Evolutionary conservation across 495 filamentous ascomycete species (phyloP).

Genomic region (Aspergillus sclerotioniger): DNA sequence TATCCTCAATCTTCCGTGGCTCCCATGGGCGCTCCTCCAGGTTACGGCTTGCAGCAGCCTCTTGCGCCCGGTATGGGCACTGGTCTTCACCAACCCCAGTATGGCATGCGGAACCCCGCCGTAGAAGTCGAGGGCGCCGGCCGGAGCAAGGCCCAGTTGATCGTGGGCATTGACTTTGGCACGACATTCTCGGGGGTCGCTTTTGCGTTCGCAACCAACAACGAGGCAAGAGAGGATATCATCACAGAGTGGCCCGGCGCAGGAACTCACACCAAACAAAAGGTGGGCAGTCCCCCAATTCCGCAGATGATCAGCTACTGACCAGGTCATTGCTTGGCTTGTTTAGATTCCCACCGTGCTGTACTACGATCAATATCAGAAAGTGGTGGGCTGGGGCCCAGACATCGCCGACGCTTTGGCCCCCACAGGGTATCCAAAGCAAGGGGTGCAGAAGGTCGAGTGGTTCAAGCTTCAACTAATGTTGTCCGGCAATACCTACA

Average conservation of each 20-base stretch:
- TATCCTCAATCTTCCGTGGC: constrained; percentile 55
- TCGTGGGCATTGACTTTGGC: constrained; percentile 73
- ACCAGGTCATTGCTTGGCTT: constrained; percentile 5
- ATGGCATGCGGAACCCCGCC: constrained; percentile 49
- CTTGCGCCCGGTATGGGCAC: constrained; percentile 45
- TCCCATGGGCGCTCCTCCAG: constrained; percentile 51
- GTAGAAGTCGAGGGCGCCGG: constrained; percentile 85
- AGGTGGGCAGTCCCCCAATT: constrained; percentile 43
- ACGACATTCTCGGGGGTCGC: constrained; percentile 80
- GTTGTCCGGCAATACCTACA: constrained; percentile 78
- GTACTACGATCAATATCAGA: constrained; percentile 80
- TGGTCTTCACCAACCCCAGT: constrained; percentile 41
- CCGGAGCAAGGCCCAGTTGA: constrained; percentile 67
- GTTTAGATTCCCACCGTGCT: constrained; percentile 73
- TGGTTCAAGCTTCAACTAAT: constrained; percentile 85
- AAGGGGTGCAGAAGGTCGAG: constrained; percentile 77
- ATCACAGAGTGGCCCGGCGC: constrained; percentile 80
- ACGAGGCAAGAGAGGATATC: constrained; percentile 73
- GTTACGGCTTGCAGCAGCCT: constrained; percentile 48
- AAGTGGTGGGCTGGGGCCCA: constrained; percentile 78
- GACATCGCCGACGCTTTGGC: constrained; percentile 78
- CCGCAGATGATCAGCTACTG: constrained; percentile 6
- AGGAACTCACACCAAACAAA: constrained; percentile 74
- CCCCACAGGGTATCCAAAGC: constrained; percentile 76
- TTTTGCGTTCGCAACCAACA: constrained; percentile 76